Percentiles rank a stretch among this genome's conserved stretches.
Conservation (phyloP, 345 rosid genomes). For the Hibiscus tridactylites region DNA sequence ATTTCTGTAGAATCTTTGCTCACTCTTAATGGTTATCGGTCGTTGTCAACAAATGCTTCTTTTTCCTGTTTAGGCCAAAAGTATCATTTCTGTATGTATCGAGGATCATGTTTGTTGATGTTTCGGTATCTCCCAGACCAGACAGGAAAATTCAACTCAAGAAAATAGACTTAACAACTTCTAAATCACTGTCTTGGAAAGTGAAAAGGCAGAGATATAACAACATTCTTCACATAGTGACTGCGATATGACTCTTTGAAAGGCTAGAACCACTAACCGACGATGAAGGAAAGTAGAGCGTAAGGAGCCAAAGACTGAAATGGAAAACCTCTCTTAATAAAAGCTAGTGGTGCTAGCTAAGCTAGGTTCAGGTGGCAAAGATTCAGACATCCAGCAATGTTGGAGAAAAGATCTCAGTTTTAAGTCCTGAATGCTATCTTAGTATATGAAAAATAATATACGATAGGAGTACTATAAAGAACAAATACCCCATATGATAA, state of each 20-base stretch:
- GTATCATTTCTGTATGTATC: background rate
- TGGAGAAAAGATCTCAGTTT: background rate
- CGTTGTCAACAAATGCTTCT: background rate
- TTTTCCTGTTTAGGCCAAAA: background rate
- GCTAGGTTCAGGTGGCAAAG: background rate
- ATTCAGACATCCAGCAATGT: too few species aligned
- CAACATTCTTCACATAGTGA: background rate
- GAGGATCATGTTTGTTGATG: background rate
- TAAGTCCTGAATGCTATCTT: background rate
- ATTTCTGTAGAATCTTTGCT: background rate
- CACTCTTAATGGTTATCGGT: background rate
- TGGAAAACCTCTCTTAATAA: background rate
- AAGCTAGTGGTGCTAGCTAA: background rate
- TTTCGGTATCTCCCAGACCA: background rate
- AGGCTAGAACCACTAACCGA: background rate
- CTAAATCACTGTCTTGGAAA: background rate
- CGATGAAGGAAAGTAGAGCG: background rate
- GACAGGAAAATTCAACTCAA: background rate
- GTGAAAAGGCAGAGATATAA: background rate
- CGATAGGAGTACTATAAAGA: background rate
- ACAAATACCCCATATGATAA: background rate
- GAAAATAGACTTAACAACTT: background rate
- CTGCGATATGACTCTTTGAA: background rate
- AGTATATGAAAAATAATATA: background rate
- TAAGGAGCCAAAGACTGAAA: background rate